Conservation (phyloP, 495 filamentous ascomycete genomes). For the Podospora pseudoanserina region DNA sequence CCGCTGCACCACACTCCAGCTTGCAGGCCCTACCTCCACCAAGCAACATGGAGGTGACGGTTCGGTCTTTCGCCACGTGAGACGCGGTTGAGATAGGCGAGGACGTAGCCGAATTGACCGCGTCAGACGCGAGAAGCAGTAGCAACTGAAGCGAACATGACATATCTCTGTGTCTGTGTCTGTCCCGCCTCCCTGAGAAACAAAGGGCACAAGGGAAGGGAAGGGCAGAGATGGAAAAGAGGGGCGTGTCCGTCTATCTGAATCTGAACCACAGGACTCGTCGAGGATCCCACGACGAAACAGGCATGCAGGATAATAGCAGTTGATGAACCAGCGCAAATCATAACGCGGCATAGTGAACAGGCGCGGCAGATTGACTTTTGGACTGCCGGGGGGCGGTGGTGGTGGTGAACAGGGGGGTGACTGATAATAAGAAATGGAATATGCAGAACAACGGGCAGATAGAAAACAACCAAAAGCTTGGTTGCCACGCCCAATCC, state of each 20-base stretch:
- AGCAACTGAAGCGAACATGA: constrained; percentile 8
- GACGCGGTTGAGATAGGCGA: constrained; percentile 12
- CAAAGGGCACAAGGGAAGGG: constrained; percentile 1
- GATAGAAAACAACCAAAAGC: constrained; percentile 10
- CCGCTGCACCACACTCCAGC: constrained; percentile 13
- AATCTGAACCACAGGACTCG: constrained; percentile 5
- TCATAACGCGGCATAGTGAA: constrained; percentile 26
- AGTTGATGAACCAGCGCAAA: constrained; percentile 20
- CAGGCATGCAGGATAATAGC: constrained; percentile 17
- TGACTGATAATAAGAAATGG: constrained; percentile 13
- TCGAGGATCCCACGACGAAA: constrained; percentile 12
- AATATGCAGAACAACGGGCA: constrained; percentile 20
- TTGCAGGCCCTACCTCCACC: constrained; percentile 13
- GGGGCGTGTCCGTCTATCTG: constrained; percentile 7
- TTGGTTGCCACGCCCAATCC: constrained; percentile 10
- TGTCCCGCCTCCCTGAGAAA: not conserved
- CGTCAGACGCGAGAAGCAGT: constrained; percentile 1
- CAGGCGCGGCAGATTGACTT: constrained; percentile 20
- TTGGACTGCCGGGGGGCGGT: not conserved
- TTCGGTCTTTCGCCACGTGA: constrained; percentile 24
- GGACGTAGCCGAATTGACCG: constrained; percentile 13
- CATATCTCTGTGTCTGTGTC: not conserved
- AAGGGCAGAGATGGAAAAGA: not conserved
- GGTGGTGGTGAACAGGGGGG: not conserved
- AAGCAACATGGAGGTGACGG: constrained; percentile 16